phyloP scores from a whole-genome alignment of 140 eudicot species.

The Cichorium intybus region DNA sequence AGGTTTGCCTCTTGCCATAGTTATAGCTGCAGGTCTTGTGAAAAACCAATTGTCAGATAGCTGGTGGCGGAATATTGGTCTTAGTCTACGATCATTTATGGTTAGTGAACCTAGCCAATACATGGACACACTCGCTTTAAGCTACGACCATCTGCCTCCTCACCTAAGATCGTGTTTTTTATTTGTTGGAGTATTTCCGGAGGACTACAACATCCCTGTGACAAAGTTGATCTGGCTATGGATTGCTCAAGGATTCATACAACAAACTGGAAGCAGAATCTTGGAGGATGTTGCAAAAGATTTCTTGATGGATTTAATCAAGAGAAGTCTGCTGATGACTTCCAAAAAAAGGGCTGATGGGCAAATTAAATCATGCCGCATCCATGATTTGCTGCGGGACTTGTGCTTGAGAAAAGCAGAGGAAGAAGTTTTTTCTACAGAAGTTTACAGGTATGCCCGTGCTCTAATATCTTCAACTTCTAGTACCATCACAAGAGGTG shows the following conservation, averaged over 20 bases:
- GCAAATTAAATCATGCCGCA: slow-evolving; percentile 17
- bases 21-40: slow-evolving; percentile 26
- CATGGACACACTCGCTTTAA: slow-evolving; percentile 22
- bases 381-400: slow-evolving; percentile 42
- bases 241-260: slow-evolving; percentile 43
- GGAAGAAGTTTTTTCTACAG: slow-evolving; percentile 5
- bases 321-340: slow-evolving; percentile 26
- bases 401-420: slow-evolving; percentile 30
- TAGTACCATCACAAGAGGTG: neutral
- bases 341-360: slow-evolving; percentile 12
- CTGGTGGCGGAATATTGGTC: slow-evolving; percentile 20
- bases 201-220: slow-evolving; percentile 31
- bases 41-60: neutral
- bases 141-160: slow-evolving; percentile 40
- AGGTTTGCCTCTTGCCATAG: slow-evolving; percentile 29
- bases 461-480: neutral
- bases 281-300: slow-evolving; percentile 38
- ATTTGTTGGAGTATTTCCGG: slow-evolving; percentile 36
- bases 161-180: slow-evolving; percentile 35
- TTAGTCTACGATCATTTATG: slow-evolving; percentile 3
- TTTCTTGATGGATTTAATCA: slow-evolving; percentile 20
- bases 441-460: slow-evolving; percentile 6
- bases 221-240: slow-evolving; percentile 31
- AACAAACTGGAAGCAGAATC: neutral
- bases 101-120: neutral